A percentile compares a stretch with the other conserved stretches of the same genome.
These are phyloP conservation scores for Massarina eburnea DNA, from an alignment of 2,329 filamentous ascomycete genomes.

Conservation along the genomic window DNA sequence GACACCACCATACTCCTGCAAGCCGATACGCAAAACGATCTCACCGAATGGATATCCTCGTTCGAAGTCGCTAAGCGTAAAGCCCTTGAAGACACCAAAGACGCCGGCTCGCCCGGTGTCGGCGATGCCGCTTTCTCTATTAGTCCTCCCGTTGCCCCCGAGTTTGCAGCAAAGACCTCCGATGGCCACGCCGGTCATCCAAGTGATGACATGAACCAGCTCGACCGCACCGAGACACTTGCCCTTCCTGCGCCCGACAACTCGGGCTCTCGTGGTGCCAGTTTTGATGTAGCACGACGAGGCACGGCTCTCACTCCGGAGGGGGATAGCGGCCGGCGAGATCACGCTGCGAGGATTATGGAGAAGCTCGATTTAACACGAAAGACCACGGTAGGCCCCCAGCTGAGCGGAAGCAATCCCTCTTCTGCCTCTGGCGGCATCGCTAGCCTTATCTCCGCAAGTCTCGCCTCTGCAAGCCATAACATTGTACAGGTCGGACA, in stretches of 20 bases:
- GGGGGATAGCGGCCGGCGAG: conserved; percentile 71
- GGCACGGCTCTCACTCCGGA: conserved; percentile 60
- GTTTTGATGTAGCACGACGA: conserved; percentile 68
- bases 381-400: conserved; percentile 65
- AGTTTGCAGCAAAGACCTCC: conserved; percentile 80
- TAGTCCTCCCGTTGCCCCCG: conserved; percentile 80
- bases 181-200: conserved; percentile 63
- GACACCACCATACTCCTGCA: conserved; percentile 87
- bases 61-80: conserved; percentile 94
- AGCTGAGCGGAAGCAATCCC: conserved; percentile 43
- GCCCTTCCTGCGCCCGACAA: conserved; percentile 63
- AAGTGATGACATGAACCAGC: conserved; percentile 54
- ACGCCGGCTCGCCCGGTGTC: conserved; percentile 48
- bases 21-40: conserved; percentile 85
- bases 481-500: conserved; percentile 70
- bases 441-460: conserved; percentile 82
- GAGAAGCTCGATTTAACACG: conserved; percentile 89
- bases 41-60: conserved; percentile 92
- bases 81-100: conserved; percentile 73
- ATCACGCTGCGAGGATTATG: conserved; percentile 86
- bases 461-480: conserved; percentile 71
- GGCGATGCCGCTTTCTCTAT: conserved; percentile 85
- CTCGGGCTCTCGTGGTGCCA: conserved; percentile 59
- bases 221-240: conserved; percentile 67
- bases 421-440: conserved; percentile 65